Conservation (phyloP, 345 rosid genomes). For the Draba incana region DNA sequence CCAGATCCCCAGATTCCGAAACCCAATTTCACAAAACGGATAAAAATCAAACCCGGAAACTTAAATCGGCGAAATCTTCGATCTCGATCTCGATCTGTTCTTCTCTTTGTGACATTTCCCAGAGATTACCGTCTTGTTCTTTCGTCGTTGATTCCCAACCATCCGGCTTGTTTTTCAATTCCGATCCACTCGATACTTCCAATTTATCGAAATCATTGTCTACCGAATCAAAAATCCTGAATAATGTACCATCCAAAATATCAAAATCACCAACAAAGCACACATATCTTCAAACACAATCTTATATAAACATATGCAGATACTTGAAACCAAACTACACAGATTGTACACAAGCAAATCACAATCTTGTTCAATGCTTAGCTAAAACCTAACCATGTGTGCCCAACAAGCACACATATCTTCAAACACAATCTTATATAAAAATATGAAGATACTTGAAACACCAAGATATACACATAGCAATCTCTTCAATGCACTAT, state of each 20-base stretch:
- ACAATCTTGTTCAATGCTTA: not conserved
- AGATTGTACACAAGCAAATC: constrained; percentile 7
- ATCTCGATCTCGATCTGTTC: constrained; percentile 78
- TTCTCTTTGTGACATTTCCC: constrained; percentile 99
- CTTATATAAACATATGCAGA: not conserved
- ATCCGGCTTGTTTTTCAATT: constrained; percentile 84
- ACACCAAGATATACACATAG: not conserved
- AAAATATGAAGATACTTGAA: not conserved
- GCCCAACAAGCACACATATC: constrained; percentile 11
- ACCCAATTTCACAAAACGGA: constrained; percentile 17
- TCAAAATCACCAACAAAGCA: constrained; percentile 8
- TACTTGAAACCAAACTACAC: not conserved
- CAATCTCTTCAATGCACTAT: not conserved
- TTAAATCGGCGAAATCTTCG: constrained; percentile 21
- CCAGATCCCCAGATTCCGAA: constrained; percentile 54
- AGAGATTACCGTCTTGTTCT: constrained; percentile 78
- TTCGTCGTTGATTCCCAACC: constrained; percentile 95
- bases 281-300: constrained; percentile 3
- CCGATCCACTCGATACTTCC: constrained; percentile 57
- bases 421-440: constrained; percentile 1
- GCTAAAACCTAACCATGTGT: constrained; percentile 2
- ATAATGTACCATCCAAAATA: not conserved
- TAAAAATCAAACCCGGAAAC: constrained; percentile 31
- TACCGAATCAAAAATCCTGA: constrained; percentile 78
- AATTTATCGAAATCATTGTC: constrained; percentile 63